Percentiles rank a stretch among this genome's conserved stretches.
Evolutionary conservation across 2,329 filamentous ascomycete species (phyloP).

Genomic region (Colletotrichum spaethianum): DNA sequence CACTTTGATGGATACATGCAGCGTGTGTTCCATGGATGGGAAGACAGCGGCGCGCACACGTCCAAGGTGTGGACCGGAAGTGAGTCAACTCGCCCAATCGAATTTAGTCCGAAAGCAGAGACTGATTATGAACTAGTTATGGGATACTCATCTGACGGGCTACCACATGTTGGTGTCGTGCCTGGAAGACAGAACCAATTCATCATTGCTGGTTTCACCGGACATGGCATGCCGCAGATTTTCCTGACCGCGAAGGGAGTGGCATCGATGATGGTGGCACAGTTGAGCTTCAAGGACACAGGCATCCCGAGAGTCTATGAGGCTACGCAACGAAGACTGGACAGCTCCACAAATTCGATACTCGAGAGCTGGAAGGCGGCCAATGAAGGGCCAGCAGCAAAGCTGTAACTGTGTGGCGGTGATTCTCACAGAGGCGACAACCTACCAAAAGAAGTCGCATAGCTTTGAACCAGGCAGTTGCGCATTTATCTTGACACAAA

Average conservation of each 20-base stretch:
- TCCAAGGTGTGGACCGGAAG: constrained; percentile 60
- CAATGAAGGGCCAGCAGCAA: neutral
- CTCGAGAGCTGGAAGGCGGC: constrained; percentile 22
- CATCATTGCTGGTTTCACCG: constrained; percentile 64
- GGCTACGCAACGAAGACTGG: constrained; percentile 49
- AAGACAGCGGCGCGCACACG: constrained; percentile 54
- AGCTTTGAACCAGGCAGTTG: neutral
- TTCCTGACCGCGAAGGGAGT: constrained; percentile 57
- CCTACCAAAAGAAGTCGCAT: neutral
- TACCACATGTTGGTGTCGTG: constrained; percentile 61
- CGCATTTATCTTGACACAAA: too few relatives aligned
- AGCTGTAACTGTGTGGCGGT: neutral
- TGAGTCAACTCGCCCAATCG: constrained; percentile 33
- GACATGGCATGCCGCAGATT: constrained; percentile 66
- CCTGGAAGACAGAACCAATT: constrained; percentile 57
- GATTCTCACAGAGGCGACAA: too few relatives aligned
- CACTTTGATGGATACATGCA: constrained; percentile 65
- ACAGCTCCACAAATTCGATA: constrained; percentile 39
- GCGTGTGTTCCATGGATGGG: constrained; percentile 61
- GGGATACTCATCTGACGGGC: constrained; percentile 57
- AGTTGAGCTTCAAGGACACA: constrained; percentile 50
- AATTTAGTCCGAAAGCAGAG: too few relatives aligned
- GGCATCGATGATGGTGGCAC: constrained; percentile 55
- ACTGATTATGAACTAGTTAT: constrained; percentile 50
- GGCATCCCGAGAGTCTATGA: constrained; percentile 55